phyloP scores from a whole-genome alignment of 2,329 filamentous ascomycete genomes.

The Ascochyta pisi region DNA sequence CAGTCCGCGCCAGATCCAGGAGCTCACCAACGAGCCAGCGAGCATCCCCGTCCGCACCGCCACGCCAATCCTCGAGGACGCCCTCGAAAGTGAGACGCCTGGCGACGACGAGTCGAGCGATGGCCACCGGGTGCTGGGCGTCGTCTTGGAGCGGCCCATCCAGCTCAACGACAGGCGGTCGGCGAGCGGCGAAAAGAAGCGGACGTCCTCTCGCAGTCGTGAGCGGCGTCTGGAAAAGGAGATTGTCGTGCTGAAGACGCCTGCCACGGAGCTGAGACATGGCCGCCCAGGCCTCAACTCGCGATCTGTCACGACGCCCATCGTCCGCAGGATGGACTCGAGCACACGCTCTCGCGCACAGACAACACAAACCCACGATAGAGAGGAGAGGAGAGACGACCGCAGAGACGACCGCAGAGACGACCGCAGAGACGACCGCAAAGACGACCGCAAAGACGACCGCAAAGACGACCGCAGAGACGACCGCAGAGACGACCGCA shows the following conservation, averaged over 20 bases:
- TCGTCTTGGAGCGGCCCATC: slow-evolving; percentile 30
- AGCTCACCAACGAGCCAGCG: slow-evolving; percentile 61
- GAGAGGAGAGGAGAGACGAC: slow-evolving; percentile 18
- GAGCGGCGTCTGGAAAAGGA: slow-evolving; percentile 35
- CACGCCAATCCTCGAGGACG: slow-evolving; percentile 48
- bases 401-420: slow-evolving; percentile 7
- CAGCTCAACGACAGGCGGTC: slow-evolving; percentile 18
- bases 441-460: not conserved
- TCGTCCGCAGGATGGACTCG: slow-evolving; percentile 44
- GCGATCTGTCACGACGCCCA: slow-evolving; percentile 48
- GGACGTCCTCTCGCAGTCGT: slow-evolving; percentile 8
- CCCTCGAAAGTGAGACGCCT: slow-evolving; percentile 30
- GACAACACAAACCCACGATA: slow-evolving; percentile 39
- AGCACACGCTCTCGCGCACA: slow-evolving; percentile 40
- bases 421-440: slow-evolving; percentile 17
- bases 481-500: slow-evolving; percentile 15
- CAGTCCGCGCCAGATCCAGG: slow-evolving; percentile 61
- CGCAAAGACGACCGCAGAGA: not conserved
- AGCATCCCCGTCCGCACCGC: slow-evolving; percentile 60
- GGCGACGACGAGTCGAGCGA: slow-evolving; percentile 25
- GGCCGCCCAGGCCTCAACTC: slow-evolving; percentile 41
- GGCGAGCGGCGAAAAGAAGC: slow-evolving; percentile 4
- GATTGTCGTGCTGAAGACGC: slow-evolving; percentile 40
- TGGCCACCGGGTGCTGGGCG: slow-evolving; percentile 27
- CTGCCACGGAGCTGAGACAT: slow-evolving; percentile 30